Conservation (phyloP, 495 filamentous ascomycete genomes). For the Corynascus novoguineensis region DNA sequence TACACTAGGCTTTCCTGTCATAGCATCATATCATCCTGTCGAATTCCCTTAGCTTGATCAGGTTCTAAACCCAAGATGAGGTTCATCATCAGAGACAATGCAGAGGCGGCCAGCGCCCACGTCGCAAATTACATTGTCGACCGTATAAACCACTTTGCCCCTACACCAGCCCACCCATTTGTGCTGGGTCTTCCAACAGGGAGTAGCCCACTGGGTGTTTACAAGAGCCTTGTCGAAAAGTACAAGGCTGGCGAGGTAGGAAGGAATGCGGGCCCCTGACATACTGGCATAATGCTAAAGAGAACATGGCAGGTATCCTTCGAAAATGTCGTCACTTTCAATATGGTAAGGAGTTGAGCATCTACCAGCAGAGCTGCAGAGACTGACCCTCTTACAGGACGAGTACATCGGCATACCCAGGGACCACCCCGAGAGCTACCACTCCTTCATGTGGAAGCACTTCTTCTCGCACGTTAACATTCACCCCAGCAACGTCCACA, state of each 20-base stretch:
- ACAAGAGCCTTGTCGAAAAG: conserved; percentile 67
- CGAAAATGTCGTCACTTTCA: conserved; percentile 83
- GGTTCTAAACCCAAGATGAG: conserved; percentile 51
- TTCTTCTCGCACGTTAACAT: conserved; percentile 88
- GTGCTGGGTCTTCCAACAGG: conserved; percentile 82
- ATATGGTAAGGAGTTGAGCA: conserved; percentile 59
- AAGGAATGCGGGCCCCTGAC: background rate
- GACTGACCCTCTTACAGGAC: conserved; percentile 48
- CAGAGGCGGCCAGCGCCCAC: conserved; percentile 60
- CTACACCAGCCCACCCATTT: conserved; percentile 65
- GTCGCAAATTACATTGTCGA: conserved; percentile 79
- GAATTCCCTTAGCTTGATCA: background rate
- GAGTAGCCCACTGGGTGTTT: conserved; percentile 71
- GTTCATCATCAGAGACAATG: conserved; percentile 74
- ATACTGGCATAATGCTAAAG: background rate
- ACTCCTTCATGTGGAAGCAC: conserved; percentile 87
- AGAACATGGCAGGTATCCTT: conserved; percentile 58
- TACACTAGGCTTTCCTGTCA: too few relatives aligned
- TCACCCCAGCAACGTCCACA: conserved; percentile 71
- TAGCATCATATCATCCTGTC: background rate
- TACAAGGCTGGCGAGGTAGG: conserved; percentile 63
- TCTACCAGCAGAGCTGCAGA: background rate
- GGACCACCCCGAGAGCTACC: conserved; percentile 78
- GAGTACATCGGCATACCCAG: conserved; percentile 80
- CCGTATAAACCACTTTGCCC: conserved; percentile 68